phyloP scores from a whole-genome alignment of 148 eudicot species.

The Talinum fruticosum region DNA sequence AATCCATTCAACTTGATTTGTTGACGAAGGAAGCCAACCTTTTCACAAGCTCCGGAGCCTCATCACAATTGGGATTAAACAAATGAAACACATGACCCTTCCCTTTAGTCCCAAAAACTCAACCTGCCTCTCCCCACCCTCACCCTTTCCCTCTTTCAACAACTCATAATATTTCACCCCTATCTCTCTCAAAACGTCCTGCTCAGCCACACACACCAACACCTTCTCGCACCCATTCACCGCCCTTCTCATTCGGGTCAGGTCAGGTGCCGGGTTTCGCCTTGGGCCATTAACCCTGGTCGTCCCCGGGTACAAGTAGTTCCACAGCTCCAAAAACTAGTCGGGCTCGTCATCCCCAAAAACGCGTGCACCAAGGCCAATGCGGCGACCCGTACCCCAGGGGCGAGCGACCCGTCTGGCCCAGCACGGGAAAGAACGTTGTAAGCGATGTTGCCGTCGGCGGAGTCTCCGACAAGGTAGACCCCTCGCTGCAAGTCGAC shows the following conservation, averaged over 20 bases:
- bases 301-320: slow-evolving; percentile 24
- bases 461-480: slow-evolving; percentile 53
- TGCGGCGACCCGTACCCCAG: background rate
- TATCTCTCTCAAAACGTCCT: slow-evolving; percentile 31
- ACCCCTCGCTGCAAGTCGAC: slow-evolving; percentile 30
- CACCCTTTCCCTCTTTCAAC: slow-evolving; percentile 21
- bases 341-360: slow-evolving; percentile 30
- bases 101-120: slow-evolving; percentile 33
- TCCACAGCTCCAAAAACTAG: slow-evolving; percentile 31
- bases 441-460: slow-evolving; percentile 48
- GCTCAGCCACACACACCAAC: slow-evolving; percentile 35
- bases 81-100: slow-evolving; percentile 38
- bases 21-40: slow-evolving; percentile 25
- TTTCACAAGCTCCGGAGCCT: slow-evolving; percentile 26
- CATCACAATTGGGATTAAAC: slow-evolving; percentile 29
- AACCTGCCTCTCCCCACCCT: slow-evolving; percentile 31
- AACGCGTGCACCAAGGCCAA: slow-evolving; percentile 33
- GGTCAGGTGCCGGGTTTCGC: slow-evolving; percentile 31
- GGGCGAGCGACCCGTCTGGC: background rate
- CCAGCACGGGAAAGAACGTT: slow-evolving; percentile 32
- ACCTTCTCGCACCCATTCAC: slow-evolving; percentile 17
- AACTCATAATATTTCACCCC: slow-evolving; percentile 33
- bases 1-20: background rate
- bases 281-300: slow-evolving; percentile 23
- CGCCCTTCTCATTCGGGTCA: slow-evolving; percentile 17